A percentile compares a stretch with the other conserved stretches of the same genome.
Conservation (phyloP, 805 yeast genomes). For the Saturnispora sanitii region DNA sequence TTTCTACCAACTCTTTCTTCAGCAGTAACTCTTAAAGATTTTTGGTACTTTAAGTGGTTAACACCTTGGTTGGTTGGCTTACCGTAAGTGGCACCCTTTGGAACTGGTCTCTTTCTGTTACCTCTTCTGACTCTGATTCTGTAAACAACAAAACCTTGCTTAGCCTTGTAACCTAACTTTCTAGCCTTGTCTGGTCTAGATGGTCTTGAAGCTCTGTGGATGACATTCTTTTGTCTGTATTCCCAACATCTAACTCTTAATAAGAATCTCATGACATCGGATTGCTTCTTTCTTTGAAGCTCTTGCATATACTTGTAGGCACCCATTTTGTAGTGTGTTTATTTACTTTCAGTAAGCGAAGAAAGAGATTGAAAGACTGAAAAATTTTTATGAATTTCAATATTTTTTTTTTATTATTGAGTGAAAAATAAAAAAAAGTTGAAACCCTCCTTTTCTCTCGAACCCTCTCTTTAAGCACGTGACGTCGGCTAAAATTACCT, state of each 20-base stretch:
- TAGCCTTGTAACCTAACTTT: slow-evolving; percentile 99
- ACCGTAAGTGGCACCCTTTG: slow-evolving; percentile 99
- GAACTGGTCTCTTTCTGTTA: slow-evolving; percentile 99
- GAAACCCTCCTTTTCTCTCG: neutral
- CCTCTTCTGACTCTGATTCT: slow-evolving; percentile 99
- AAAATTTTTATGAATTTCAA: neutral
- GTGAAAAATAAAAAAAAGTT: neutral
- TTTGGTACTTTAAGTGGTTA: slow-evolving; percentile 98
- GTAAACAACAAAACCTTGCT: slow-evolving; percentile 98
- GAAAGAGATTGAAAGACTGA: neutral
- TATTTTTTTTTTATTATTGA: neutral
- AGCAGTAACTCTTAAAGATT: slow-evolving; percentile 95
- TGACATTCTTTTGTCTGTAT: slow-evolving; percentile 97
- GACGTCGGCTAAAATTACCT: neutral
- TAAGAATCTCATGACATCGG: slow-evolving; percentile 97
- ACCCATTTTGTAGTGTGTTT: slow-evolving; percentile 57
- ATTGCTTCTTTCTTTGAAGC: slow-evolving; percentile 99
- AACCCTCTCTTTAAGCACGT: slow-evolving; percentile 6
- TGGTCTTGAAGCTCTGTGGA: slow-evolving; percentile 98
- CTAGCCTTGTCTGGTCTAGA: slow-evolving; percentile 99
- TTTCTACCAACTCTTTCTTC: slow-evolving; percentile 99
- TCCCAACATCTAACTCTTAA: slow-evolving; percentile 99
- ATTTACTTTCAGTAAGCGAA: neutral
- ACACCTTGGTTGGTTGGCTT: slow-evolving; percentile 99
- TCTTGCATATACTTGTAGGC: slow-evolving; percentile 99